A percentile compares a stretch with the other conserved stretches of the same genome.
Evolutionary conservation across 2,329 filamentous ascomycete species (phyloP).

Genomic region (Colletotrichum theobromicola): DNA sequence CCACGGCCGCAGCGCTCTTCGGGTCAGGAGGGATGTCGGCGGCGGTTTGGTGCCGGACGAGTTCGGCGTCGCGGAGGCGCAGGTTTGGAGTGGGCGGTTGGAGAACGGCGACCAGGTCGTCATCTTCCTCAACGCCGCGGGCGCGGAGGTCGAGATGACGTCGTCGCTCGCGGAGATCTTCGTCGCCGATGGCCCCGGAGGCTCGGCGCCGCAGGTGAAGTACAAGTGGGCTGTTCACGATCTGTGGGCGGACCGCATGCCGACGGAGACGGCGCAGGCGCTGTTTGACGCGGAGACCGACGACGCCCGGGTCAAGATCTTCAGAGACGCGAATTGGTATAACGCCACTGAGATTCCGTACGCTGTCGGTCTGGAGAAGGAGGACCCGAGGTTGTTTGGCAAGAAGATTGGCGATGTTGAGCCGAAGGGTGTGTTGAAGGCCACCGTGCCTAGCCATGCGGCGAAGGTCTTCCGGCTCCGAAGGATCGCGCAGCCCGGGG

Average conservation of each 20-base stretch:
- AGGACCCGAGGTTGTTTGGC: slow-evolving; percentile 24
- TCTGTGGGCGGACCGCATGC: slow-evolving; percentile 25
- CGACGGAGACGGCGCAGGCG: slow-evolving; percentile 13
- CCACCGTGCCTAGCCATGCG: slow-evolving; percentile 20
- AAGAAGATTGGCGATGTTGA: slow-evolving; percentile 23
- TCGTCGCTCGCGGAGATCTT: slow-evolving; percentile 26
- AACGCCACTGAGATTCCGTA: slow-evolving; percentile 25
- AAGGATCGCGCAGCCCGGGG: slow-evolving; percentile 20
- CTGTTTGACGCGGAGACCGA: slow-evolving; percentile 12
- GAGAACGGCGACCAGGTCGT: slow-evolving; percentile 24
- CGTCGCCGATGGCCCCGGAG: slow-evolving; percentile 25
- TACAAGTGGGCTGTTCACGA: slow-evolving; percentile 26
- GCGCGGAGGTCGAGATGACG: slow-evolving; percentile 17
- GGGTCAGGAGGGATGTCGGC: slow-evolving; percentile 33
- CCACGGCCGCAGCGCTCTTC: slow-evolving; percentile 30
- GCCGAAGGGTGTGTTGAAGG: slow-evolving; percentile 18
- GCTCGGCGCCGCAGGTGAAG: slow-evolving; percentile 22
- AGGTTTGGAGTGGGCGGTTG: slow-evolving; percentile 33
- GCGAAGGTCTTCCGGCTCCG: slow-evolving; percentile 24
- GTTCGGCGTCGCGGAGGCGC: slow-evolving; percentile 28
- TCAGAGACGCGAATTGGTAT: slow-evolving; percentile 21
- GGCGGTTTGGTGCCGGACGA: slow-evolving; percentile 34
- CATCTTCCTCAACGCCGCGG: slow-evolving; percentile 21
- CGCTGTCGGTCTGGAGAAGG: slow-evolving; percentile 20
- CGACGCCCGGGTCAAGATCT: neutral